Evolutionary conservation across 495 filamentous ascomycete genomes (phyloP).

Genomic region (Hypoxylon lenormandii): DNA sequence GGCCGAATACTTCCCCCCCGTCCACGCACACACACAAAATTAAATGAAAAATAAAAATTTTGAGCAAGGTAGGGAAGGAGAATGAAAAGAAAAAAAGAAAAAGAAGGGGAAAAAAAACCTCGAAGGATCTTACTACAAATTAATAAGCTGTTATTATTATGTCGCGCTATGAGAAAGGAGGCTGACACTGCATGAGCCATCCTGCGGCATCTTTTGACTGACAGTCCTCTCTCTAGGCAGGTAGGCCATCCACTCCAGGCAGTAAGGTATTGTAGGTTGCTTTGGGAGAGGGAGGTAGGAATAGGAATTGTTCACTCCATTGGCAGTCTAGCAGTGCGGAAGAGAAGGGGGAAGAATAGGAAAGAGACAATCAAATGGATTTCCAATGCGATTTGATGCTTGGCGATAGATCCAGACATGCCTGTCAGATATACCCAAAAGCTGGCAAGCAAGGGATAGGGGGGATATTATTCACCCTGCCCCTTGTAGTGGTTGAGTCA

Average conservation of each 20-base stretch:
- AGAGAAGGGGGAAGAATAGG: not conserved
- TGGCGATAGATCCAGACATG: not conserved
- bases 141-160: slow-evolving; percentile 27
- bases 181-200: slow-evolving; percentile 38
- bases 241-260: not conserved
- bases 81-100: slow-evolving; percentile 4
- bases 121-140: slow-evolving; percentile 30
- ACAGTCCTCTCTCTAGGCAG: not conserved
- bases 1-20: slow-evolving; percentile 25
- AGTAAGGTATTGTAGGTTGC: not conserved
- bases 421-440: slow-evolving; percentile 1
- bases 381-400: not conserved
- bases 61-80: not conserved
- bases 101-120: too few species aligned
- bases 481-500: slow-evolving; percentile 30
- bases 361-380: not conserved
- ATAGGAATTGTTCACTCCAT: too few species aligned
- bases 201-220: slow-evolving; percentile 11
- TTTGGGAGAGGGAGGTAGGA: too few species aligned
- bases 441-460: not conserved
- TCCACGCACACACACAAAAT: slow-evolving; percentile 34
- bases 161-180: slow-evolving; percentile 28
- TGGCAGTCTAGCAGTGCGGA: too few species aligned
- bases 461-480: slow-evolving; percentile 18
- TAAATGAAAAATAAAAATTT: slow-evolving; percentile 12